Evolutionary conservation across 2,329 filamentous ascomycete species (phyloP), one percentile per base, ranked within the genome.

Genomic region (Calonectria hawksworthii): DNA sequence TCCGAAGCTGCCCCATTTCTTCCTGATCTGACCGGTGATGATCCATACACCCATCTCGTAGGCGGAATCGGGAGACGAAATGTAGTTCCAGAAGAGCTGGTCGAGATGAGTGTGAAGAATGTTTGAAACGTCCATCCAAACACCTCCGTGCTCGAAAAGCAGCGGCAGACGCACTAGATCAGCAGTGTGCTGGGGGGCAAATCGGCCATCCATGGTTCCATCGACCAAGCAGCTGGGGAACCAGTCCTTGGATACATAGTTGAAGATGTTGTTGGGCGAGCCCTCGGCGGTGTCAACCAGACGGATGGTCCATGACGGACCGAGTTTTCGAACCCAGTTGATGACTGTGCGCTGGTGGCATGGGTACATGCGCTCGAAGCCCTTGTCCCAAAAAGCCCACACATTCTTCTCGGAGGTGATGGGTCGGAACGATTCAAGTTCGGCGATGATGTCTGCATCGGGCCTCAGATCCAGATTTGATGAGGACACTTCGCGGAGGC

Each of bases 81-180:
- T 81, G 10, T 80, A 74, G 10, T 84, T 79, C 87, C 87, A 88
- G 80, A 86, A 88, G 1, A 88, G 83, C 2, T 82, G 80, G 16
- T 88, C 86, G 0, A 88, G 74, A 41, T 84, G 80, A 0, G 84
- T 83, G 61, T 88, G 83, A 0, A 88, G 78, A 23, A 87, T 85
- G 6, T 84, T 85, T 1, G 86, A 85, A 0, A 84, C 85, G 16
- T 89, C 87, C 67, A 88, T 83, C 82, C 84, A 88, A 2, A 86
- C 81, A 0, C 87, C 87, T 0, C 87, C 87, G 38, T 88, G 82
- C 9, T 84, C 77, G 68, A 83, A 86, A 3, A 89, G 71, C 3
- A 86, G 78, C 0, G 86, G 83, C 0, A 88, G 82, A 0, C 89
- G 86, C 7, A 90, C 80, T 0, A 90, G 82, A 68, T 90, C 89